Conservation (phyloP, 257 asterid species). For the Gentiana straminea region DNA sequence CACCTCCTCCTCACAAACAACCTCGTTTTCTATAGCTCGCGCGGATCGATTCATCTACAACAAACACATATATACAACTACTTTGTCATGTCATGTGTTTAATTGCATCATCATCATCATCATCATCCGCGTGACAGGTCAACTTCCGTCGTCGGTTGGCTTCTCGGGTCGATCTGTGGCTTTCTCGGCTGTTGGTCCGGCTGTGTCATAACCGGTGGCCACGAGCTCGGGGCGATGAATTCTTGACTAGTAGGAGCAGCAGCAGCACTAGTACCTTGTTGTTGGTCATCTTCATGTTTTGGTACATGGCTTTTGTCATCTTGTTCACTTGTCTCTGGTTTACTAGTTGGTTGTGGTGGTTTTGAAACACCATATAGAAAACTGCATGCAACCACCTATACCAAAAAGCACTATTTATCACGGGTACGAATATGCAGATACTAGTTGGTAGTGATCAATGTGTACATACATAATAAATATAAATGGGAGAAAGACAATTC, state of each 20-base stretch:
- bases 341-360: constrained; percentile 44
- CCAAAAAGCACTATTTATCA: background rate
- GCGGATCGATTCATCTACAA: constrained; percentile 43
- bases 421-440: too few relatives aligned
- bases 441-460: background rate
- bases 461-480: background rate
- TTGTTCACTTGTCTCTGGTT: constrained; percentile 23
- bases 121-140: constrained; percentile 80
- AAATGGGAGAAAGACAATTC: too few relatives aligned
- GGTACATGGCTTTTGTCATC: constrained; percentile 23
- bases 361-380: constrained; percentile 62
- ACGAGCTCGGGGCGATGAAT: constrained; percentile 23
- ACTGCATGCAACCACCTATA: constrained; percentile 77
- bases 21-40: too few relatives aligned
- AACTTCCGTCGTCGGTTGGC: constrained; percentile 50
- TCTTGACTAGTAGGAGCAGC: constrained; percentile 28
- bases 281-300: constrained; percentile 32
- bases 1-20: background rate
- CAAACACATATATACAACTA: constrained; percentile 54
- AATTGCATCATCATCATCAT: constrained; percentile 24
- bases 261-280: constrained; percentile 13
- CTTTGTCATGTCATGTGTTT: constrained; percentile 22
- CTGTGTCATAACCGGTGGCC: constrained; percentile 48
- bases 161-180: constrained; percentile 12
- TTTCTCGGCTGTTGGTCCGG: constrained; percentile 11